Evolutionary conservation across 495 filamentous ascomycete species (phyloP).

Genomic region (Neurospora discreta): DNA sequence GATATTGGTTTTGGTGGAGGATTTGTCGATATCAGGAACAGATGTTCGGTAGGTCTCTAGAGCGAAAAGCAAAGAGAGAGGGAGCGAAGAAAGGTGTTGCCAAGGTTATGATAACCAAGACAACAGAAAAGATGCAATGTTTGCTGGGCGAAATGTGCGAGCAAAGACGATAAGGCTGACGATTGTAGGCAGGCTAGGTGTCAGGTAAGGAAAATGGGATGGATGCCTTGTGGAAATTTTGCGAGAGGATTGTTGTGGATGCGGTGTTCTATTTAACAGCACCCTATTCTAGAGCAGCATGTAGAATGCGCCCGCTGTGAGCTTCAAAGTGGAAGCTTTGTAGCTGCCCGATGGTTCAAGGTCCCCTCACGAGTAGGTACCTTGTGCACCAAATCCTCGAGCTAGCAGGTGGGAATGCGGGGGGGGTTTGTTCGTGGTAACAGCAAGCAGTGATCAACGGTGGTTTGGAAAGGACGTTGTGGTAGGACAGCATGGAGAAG

Average conservation of each 20-base stretch:
- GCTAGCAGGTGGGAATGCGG: background rate
- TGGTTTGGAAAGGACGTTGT: background rate
- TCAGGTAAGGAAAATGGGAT: background rate
- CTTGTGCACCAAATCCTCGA: background rate
- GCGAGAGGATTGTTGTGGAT: background rate
- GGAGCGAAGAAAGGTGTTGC: background rate
- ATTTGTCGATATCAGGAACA: background rate
- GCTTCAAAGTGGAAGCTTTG: background rate
- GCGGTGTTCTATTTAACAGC: background rate
- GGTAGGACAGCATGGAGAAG: background rate
- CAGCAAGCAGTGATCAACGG: background rate
- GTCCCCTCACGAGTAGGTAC: background rate
- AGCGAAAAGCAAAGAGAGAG: background rate
- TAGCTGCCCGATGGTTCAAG: background rate
- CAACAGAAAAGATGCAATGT: background rate
- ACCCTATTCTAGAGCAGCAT: background rate
- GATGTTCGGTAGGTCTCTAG: background rate
- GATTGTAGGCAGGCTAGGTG: background rate
- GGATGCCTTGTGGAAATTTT: background rate
- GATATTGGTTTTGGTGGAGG: background rate
- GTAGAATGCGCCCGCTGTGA: background rate
- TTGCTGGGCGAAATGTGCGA: background rate
- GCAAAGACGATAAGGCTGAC: background rate
- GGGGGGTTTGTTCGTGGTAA: background rate
- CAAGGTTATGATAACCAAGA: background rate